Percentiles rank a stretch among this genome's conserved stretches.
Evolutionary conservation across 495 filamentous ascomycete genomes (phyloP).

Genomic region (Aspergillus nidulans): DNA sequence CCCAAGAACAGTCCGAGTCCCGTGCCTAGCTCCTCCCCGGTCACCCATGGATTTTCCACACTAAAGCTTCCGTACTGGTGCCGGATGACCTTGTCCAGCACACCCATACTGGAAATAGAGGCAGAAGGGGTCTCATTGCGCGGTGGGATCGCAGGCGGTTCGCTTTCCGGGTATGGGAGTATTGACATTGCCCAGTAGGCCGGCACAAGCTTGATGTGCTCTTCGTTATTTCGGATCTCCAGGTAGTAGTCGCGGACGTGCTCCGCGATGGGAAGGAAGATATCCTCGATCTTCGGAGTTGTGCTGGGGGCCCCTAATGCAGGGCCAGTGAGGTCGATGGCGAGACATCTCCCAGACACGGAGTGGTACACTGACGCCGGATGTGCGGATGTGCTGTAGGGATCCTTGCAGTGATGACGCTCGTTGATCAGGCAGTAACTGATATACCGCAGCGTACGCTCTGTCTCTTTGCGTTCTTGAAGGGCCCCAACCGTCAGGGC

Average conservation of each 20-base stretch:
- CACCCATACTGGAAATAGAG: conserved; percentile 38
- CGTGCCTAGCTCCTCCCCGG: conserved; percentile 35
- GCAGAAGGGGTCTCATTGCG: conserved; percentile 27
- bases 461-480: not conserved
- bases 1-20: conserved; percentile 36
- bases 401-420: conserved; percentile 15
- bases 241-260: conserved; percentile 25
- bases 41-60: conserved; percentile 9
- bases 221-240: conserved; percentile 18
- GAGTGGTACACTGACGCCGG: conserved; percentile 25
- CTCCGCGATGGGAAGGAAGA: conserved; percentile 9
- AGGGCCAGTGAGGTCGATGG: conserved; percentile 18
- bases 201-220: conserved; percentile 21
- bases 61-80: conserved; percentile 14
- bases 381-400: conserved; percentile 17
- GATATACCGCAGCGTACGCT: conserved; percentile 20
- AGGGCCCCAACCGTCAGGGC: conserved; percentile 13
- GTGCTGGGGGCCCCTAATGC: not conserved
- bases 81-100: conserved; percentile 28
- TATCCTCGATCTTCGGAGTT: not conserved
- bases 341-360: conserved; percentile 18
- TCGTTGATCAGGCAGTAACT: conserved; percentile 26
- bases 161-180: conserved; percentile 15
- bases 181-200: conserved; percentile 23
- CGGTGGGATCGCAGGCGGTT: conserved; percentile 20